phyloP scores from a whole-genome alignment of 75 land plant species.

The Gnetum montanum region DNA sequence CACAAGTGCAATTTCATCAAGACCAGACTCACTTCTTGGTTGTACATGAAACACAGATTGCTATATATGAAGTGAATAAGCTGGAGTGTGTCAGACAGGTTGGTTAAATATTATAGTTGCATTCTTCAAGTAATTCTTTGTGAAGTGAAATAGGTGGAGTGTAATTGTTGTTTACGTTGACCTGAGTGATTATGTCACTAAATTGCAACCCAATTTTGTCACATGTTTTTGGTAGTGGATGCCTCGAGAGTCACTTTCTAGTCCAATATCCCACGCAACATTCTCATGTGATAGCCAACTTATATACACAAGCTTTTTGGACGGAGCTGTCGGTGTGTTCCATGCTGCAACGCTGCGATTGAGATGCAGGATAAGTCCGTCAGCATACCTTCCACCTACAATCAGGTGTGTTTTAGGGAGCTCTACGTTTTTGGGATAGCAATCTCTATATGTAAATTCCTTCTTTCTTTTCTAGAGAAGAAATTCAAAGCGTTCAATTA shows the following conservation, averaged over 20 bases:
- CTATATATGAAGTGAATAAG: slow-evolving; percentile 28
- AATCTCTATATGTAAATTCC: no score
- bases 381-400: slow-evolving; percentile 23
- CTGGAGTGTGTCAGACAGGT: slow-evolving; percentile 29
- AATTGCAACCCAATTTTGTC: slow-evolving; percentile 13
- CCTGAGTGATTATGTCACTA: slow-evolving; percentile 20
- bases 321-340: slow-evolving; percentile 37
- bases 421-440: no score
- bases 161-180: slow-evolving; percentile 10
- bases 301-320: slow-evolving; percentile 24
- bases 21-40: slow-evolving; percentile 33
- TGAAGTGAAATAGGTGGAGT: slow-evolving; percentile 14
- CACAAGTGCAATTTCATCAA: slow-evolving; percentile 37
- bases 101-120: slow-evolving; percentile 6
- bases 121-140: no score
- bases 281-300: slow-evolving; percentile 49
- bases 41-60: slow-evolving; percentile 39
- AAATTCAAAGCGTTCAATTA: neutral
- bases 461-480: no score
- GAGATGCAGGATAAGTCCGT: slow-evolving; percentile 21
- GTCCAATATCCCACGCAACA: slow-evolving; percentile 34
- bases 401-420: slow-evolving; percentile 10
- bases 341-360: slow-evolving; percentile 14
- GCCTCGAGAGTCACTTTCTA: slow-evolving; percentile 18
- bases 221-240: slow-evolving; percentile 32